A percentile compares a stretch with the other conserved stretches of the same genome.
Conservation (phyloP, 192 early-diverging fungal species). For the Backusella circina region DNA sequence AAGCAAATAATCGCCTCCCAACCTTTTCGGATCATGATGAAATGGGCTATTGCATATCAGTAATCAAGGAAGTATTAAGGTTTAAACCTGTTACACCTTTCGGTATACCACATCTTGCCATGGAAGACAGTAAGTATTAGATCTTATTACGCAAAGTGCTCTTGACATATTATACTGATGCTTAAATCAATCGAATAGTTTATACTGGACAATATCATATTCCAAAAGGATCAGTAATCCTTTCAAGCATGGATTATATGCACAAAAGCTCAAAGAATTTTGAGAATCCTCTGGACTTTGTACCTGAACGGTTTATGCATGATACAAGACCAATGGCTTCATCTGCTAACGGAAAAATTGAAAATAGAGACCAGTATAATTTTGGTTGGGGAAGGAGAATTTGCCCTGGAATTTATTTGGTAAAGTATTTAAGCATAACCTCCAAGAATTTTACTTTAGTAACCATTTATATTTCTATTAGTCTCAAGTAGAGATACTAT, state of each 20-base stretch:
- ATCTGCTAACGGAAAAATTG: neutral
- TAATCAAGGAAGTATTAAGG: neutral
- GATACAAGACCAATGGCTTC: neutral
- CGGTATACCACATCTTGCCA: neutral
- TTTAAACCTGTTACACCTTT: neutral
- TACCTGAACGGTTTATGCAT: neutral
- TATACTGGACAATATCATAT: neutral
- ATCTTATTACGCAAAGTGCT: neutral
- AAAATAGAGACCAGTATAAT: neutral
- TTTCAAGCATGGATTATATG: neutral
- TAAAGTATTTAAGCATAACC: neutral
- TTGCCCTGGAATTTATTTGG: constrained; percentile 4
- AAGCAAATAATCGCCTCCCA: neutral
- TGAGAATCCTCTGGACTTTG: neutral
- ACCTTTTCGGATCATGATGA: neutral
- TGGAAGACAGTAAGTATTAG: neutral
- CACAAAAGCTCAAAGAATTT: neutral
- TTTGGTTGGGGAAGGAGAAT: constrained; percentile 9
- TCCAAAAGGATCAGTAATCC: neutral
- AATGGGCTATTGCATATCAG: neutral
- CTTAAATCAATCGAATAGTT: neutral
- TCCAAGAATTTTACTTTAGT: neutral
- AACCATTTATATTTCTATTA: neutral
- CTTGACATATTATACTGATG: no score
- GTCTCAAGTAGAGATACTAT: neutral